Base-by-base conservation (phyloP, 2,329 filamentous ascomycete species). In the Zymoseptoria tritici region DNA sequence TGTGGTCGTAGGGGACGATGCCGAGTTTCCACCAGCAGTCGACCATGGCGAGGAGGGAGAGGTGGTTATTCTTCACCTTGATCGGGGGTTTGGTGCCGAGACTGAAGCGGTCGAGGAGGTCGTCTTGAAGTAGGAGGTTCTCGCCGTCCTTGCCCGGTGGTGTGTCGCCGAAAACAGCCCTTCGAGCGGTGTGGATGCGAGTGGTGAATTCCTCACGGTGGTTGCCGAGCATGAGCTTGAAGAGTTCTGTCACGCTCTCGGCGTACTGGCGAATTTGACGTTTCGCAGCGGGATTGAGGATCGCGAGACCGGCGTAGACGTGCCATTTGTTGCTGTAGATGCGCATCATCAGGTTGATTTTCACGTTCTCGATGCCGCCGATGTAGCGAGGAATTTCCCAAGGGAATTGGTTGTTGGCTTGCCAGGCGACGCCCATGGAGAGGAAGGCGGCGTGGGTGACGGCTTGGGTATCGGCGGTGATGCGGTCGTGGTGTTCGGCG, bases 261-360 rank as follows among this genome's bases (percentile, higher is more conserved):
- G 94, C 93, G 74, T 97, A 99, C 79, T 97, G 92, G 58, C 88
- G 84, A 70, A 99, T 97, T 77, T 99, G 94, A 74, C 88, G 83
- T 74, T 89, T 89, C 3, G 94, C 94, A 60, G 91, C 88, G 0
- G 94, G 94, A 74, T 99, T 99, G 60, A 99, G 83, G 71, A 99
- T 99, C 9, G 95, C 94, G 8, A 99, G 86, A 0, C 94, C 94
- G 20, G 94, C 94, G 75, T 99, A 99, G 60, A 99, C 94, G 78
- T 99, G 95, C 95, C 95, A 99, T 76, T 97, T 99, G 76, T 97
- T 96, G 61, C 88, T 87, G 79, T 97, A 99, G 77, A 99, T 97
- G 68, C 94, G 91, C 66, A 99, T 80, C 67, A 91, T 97, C 67
- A 97, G 86, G 78, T 99, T 99, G 79, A 97, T 96, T 79, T 99